Evolutionary conservation across 2,329 filamentous ascomycete genomes (phyloP), one percentile per base, ranked within the genome.

Genomic region (Fusarium protoensiforme): DNA sequence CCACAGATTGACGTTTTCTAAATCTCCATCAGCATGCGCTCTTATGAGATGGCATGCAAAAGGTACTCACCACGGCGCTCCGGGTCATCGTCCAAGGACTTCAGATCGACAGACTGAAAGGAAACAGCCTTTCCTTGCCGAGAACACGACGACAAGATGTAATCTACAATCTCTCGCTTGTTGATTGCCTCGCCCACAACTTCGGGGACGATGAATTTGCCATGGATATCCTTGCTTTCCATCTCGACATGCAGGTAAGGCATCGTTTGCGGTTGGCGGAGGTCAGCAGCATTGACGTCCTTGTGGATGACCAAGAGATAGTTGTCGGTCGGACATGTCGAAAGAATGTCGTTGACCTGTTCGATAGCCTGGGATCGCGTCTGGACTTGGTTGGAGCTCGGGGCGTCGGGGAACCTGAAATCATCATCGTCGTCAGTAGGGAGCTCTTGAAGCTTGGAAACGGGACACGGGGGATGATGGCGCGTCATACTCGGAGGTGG

Each of bases 231-330:
- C 38, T 77, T 53, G 65, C 80, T 78, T 18, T 81, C 74, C 22
- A 85, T 80, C 18, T 85, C 82, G 35, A 80, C 77, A 78, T 85
- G 85, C 43, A 91, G 84, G 81, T 87, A 84, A 84, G 87, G 83
- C 85, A 88, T 78, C 86, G 89, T 75, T 79, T 82, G 83, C 80
- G 76, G 78, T 67, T 85, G 83, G 74, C 84, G 83, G 77, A 96
- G 91, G 81, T 97, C 94, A 71, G 87, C 85, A 46, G 91, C 88
- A 75, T 92, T 91, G 65, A 95, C 87, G 74, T 93, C 92, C 13
- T 93, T 91, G 80, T 98, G 94, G 33, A 91, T 90, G 69, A 97
- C 88, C 74, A 98, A 81, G 65, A 97, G 85, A 83, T 98, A 98
- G 75, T 89, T 89, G 59, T 91, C 87, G 22, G 93, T 94, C 3